Evolutionary conservation across 257 asterid species (phyloP), one percentile per base, ranked within the genome.

Genomic region (Solanum clarkiae): DNA sequence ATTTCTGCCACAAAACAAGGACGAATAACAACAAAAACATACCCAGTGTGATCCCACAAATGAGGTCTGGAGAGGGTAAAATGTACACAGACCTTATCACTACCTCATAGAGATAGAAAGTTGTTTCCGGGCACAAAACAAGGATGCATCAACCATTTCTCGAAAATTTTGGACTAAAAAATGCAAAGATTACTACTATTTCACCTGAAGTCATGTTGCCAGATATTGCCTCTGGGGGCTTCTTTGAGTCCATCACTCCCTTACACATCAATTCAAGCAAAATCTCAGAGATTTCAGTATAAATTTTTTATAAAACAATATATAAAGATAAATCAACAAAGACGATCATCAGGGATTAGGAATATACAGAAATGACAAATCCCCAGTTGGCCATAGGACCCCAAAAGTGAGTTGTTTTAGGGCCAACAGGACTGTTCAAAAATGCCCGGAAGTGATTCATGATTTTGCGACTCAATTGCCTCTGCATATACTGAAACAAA

Each of bases 321-420:
- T 10, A 70, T 10, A 51, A 2, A 10, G 6, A 77, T 77, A 77
- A 26, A 24, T 16, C 26, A 70, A 51, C 45, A 4, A 70, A 29
- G 57, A 12, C 4, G 1, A 69, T 22, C 9, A 77, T 22, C 74
- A 16, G 6, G 53, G 74, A 24, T 40, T 13, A 49, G 81, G 66
- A 69, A 17, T 88, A 72, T 88, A 90, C 92, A 70, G 91, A 89
- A 65, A 81, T 62, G 29, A 90, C 89, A 59, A 90, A 86, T 85
- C 92, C 92, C 92, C 92, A 90, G 55, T 90, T 90, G 82, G 89
- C 90, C 51, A 90, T 81, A 70, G 91, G 92, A 13, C 92, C 92
- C 92, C 90, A 90, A 83, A 90, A 90, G 80, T 90, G 92, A 57
- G 92, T 90, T 32, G 92, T 90, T 85, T 90, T 88, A 68, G 92